phyloP scores from a whole-genome alignment of 768 basidiomycete species.

The Suillus brevipes region DNA sequence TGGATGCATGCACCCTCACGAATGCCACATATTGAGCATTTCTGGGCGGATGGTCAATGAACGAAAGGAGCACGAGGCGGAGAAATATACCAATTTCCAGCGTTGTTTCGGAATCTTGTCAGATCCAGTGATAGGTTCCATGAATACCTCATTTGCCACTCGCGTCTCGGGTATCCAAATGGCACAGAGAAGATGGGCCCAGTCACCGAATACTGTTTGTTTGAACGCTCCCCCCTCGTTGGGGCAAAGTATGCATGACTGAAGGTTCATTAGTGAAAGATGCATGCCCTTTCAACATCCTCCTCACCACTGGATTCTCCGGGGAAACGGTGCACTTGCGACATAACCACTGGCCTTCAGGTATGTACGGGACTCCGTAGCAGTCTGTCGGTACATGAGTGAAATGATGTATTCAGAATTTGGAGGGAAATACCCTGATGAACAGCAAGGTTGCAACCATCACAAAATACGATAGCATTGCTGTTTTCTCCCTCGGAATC shows the following conservation, averaged over 20 bases:
- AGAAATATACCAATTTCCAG: conserved; percentile 83
- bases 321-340: conserved; percentile 98
- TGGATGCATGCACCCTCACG: conserved; percentile 90
- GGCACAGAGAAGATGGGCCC: conserved; percentile 95
- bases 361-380: conserved; percentile 98
- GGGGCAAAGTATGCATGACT: conserved; percentile 96
- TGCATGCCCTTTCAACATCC: background rate
- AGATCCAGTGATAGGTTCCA: conserved; percentile 94
- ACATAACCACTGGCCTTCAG: conserved; percentile 99
- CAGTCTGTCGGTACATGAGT: conserved; percentile 61
- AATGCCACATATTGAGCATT: conserved; percentile 64
- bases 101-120: conserved; percentile 86
- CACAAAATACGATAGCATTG: conserved; percentile 99
- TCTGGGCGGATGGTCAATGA: conserved; percentile 33
- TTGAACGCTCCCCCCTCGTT: conserved; percentile 98
- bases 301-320: conserved; percentile 87
- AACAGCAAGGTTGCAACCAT: conserved; percentile 98
- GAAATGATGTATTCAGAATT: background rate
- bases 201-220: conserved; percentile 88
- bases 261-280: background rate
- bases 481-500: conserved; percentile 98
- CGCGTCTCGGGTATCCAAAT: conserved; percentile 97
- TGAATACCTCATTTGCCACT: conserved; percentile 92
- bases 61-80: background rate
- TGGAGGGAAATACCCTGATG: conserved; percentile 78